Evolutionary conservation across 352 stramenopile species (phyloP), one percentile per base, ranked within the genome.

Genomic region (Blastocystis sp.): DNA sequence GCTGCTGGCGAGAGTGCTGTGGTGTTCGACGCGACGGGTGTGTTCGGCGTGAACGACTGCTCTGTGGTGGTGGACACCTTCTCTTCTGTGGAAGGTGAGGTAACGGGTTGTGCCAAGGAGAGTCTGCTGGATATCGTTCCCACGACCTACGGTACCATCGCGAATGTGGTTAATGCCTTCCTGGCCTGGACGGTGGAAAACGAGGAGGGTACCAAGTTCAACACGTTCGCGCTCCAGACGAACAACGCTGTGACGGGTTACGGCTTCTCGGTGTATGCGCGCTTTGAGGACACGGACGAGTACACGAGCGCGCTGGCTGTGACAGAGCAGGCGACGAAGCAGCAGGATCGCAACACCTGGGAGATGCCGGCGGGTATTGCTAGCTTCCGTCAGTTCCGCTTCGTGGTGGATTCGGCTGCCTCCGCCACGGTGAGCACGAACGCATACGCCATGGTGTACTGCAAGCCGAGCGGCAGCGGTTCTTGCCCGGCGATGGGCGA

Each of bases 11-110:
- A 1, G 3, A 62, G 33, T 61, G 31, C 69, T 61, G 69, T 79
- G 6, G 45, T 79, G 45, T 79, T 79, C 61, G 69, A 79, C 33
- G 12, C 69, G 10, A 79, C 69, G 16, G 69, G 69, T 62, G 69
- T 79, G 50, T 79, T 79, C 33, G 69, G 69, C n/a, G 69, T 79
- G n/a, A 37, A 79, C 21, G 31, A 61, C 12, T 79, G 69, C 33
- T 79, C 69, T 3, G 61, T 37, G 24, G 69, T 79, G 39, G 35
- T 79, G 4, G 69, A 79, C 33, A 61, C 69, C 16, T 79, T 51
- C 41, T 79, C 69, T 61, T 62, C 35, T 21, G 21, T 79, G 4
- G 21, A 1, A 21, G 33, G n/a, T 4, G 33, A 60, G 26, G 24
- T 39, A 1, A 62, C 69, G 12, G 12, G 33, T 1, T n/a, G 69